Conservation (phyloP, 345 rosid genomes). For the Hevea brasiliensis region DNA sequence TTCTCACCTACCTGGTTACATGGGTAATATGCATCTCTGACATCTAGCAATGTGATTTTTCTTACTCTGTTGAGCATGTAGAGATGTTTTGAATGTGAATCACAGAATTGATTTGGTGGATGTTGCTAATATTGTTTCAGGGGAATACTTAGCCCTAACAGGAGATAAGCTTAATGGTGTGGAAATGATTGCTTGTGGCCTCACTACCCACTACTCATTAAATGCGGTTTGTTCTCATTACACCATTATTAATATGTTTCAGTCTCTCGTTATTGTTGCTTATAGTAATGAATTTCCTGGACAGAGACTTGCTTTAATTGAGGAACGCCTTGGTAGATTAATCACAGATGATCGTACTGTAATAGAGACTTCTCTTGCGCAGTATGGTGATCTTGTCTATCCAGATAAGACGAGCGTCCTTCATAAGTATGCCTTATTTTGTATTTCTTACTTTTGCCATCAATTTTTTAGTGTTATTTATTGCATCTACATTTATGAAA, state of each 20-base stretch:
- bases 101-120: background rate
- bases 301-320: constrained; percentile 71
- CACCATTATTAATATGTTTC: constrained; percentile 16
- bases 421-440: constrained; percentile 47
- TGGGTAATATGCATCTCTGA: constrained; percentile 42
- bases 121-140: constrained; percentile 37
- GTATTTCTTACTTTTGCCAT: background rate
- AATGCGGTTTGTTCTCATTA: constrained; percentile 49
- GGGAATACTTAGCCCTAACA: constrained; percentile 87
- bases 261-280: constrained; percentile 7
- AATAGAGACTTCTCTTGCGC: constrained; percentile 79
- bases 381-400: constrained; percentile 82
- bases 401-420: constrained; percentile 65
- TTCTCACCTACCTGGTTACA: constrained; percentile 81
- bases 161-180: constrained; percentile 87
- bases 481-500: background rate
- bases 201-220: constrained; percentile 84
- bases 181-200: constrained; percentile 92
- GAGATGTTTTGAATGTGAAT: background rate
- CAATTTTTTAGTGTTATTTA: background rate
- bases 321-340: constrained; percentile 80
- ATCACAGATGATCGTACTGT: constrained; percentile 72
- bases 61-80: background rate
- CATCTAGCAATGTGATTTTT: background rate
- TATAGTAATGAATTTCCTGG: constrained; percentile 23